phyloP scores from a whole-genome alignment of 1,284 basidiomycete genomes.

The Xanthoconium separans region DNA sequence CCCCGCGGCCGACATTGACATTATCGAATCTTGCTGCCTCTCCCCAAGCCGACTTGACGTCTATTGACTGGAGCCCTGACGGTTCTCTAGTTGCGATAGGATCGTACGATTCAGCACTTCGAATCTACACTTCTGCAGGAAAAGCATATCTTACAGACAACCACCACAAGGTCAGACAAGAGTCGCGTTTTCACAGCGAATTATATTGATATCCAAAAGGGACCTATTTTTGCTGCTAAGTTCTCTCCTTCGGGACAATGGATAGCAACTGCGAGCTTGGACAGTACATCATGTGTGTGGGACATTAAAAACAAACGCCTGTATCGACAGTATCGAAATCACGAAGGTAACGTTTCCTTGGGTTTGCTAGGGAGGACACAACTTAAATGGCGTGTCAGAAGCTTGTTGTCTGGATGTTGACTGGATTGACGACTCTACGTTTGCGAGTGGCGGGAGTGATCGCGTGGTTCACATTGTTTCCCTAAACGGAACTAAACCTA shows the following conservation, averaged over 20 bases:
- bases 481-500: constrained; percentile 48
- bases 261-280: constrained; percentile 71
- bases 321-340: constrained; percentile 59
- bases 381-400: constrained; percentile 21
- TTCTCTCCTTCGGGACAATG: constrained; percentile 71
- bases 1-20: constrained; percentile 40
- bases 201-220: constrained; percentile 43
- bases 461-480: constrained; percentile 59
- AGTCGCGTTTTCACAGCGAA: background rate
- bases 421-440: constrained; percentile 73
- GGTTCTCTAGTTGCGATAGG: constrained; percentile 74
- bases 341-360: constrained; percentile 51
- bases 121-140: constrained; percentile 59
- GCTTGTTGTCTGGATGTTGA: constrained; percentile 81
- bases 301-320: constrained; percentile 64
- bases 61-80: constrained; percentile 70
- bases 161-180: constrained; percentile 58
- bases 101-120: constrained; percentile 69
- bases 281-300: constrained; percentile 76
- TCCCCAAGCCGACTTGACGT: constrained; percentile 62
- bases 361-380: background rate
- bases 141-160: constrained; percentile 57
- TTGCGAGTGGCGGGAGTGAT: constrained; percentile 76
- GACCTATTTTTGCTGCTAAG: constrained; percentile 70
- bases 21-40: constrained; percentile 49